These are phyloP conservation scores for Rachicladosporium sp. DNA, from an alignment of 2,329 filamentous ascomycete species.

Conservation along the genomic window DNA sequence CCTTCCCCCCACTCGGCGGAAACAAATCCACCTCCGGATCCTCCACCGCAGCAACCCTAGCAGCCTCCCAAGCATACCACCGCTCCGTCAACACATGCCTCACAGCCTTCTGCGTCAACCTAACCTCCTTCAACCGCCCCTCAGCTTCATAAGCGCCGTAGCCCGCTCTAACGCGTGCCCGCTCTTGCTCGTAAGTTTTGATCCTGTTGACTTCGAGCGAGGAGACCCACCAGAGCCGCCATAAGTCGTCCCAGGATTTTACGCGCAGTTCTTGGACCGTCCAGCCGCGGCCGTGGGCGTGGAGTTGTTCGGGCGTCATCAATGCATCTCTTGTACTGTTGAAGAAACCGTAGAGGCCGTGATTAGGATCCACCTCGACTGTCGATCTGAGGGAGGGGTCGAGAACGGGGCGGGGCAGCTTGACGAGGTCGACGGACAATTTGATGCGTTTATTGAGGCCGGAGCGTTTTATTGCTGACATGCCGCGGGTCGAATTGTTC, in stretches of 20 bases:
- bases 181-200: conserved; percentile 62
- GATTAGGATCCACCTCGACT: conserved; percentile 53
- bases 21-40: conserved; percentile 56
- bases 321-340: conserved; percentile 56
- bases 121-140: conserved; percentile 53
- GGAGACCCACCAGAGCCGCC: conserved; percentile 89
- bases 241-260: conserved; percentile 90
- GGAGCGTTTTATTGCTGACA: conserved; percentile 68
- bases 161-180: conserved; percentile 52
- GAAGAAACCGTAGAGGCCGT: conserved; percentile 93
- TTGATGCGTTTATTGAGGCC: conserved; percentile 45
- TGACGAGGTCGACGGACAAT: conserved; percentile 58
- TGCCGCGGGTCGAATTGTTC: conserved; percentile 65
- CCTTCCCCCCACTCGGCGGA: too few relatives aligned
- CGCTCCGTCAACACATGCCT: conserved; percentile 77
- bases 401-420: conserved; percentile 59
- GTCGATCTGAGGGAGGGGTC: conserved; percentile 44
- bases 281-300: conserved; percentile 73
- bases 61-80: conserved; percentile 78
- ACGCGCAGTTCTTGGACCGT: conserved; percentile 69
- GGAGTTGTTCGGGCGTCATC: conserved; percentile 57
- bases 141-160: conserved; percentile 61
- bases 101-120: conserved; percentile 66
- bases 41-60: conserved; percentile 49
- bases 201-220: conserved; percentile 82